These are phyloP conservation scores for Metarhizium album DNA, from an alignment of 2,329 filamentous ascomycete species.

Conservation along the genomic window DNA sequence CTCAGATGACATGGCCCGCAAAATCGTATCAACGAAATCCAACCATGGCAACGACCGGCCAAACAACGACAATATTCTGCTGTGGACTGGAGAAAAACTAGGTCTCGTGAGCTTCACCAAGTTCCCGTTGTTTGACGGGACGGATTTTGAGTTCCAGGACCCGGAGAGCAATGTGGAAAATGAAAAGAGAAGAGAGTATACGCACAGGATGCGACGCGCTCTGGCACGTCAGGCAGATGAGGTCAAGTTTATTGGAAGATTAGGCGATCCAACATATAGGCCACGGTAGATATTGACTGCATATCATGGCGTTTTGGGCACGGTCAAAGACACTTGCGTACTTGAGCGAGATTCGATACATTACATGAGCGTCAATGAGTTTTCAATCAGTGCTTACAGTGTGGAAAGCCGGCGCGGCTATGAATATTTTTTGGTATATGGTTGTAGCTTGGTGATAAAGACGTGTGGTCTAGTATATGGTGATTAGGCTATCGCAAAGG, in stretches of 20 bases:
- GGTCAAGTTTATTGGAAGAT: conserved; percentile 58
- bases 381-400: not conserved
- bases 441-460: not conserved
- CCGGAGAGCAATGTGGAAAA: conserved; percentile 37
- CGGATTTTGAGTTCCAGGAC: conserved; percentile 39
- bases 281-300: not conserved
- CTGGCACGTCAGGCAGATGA: conserved; percentile 71
- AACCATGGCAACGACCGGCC: conserved; percentile 17
- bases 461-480: no score
- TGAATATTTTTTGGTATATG: not conserved
- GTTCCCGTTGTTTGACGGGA: conserved; percentile 34
- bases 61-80: conserved; percentile 58
- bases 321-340: not conserved
- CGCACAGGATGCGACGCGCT: conserved; percentile 61
- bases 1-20: conserved; percentile 66
- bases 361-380: not conserved
- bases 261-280: conserved; percentile 26
- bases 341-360: not conserved
- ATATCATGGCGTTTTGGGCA: not conserved
- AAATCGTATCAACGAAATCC: conserved; percentile 56
- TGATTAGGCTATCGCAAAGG: no score
- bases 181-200: conserved; percentile 49
- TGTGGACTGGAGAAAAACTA: conserved; percentile 83
- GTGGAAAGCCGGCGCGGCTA: not conserved
- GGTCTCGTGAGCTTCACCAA: conserved; percentile 59